Evolutionary conservation across 345 rosid genomes (phyloP).

Genomic region (Lepidium aucheri): DNA sequence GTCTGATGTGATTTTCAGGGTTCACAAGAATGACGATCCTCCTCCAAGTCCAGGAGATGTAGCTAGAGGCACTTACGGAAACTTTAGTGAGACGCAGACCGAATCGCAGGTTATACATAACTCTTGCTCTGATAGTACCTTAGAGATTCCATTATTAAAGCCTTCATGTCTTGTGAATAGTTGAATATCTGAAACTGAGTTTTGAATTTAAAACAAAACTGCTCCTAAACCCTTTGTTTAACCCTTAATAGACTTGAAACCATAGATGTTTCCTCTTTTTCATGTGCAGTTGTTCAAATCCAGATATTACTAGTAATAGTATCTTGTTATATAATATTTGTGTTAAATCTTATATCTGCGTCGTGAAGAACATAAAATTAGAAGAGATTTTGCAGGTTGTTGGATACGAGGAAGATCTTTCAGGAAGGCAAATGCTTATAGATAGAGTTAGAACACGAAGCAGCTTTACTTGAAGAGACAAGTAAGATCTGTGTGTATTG

Average conservation of each 20-base stretch:
- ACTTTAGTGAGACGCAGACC: slow-evolving; percentile 93
- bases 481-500: not conserved
- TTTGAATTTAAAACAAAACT: not conserved
- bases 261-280: not conserved
- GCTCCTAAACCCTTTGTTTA: not conserved
- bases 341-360: not conserved
- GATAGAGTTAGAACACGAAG: slow-evolving; percentile 85
- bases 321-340: no score
- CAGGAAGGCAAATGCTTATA: slow-evolving; percentile 94
- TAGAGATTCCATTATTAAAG: not conserved
- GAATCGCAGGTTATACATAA: slow-evolving; percentile 72
- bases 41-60: slow-evolving; percentile 32
- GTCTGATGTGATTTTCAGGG: slow-evolving; percentile 13
- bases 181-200: not conserved
- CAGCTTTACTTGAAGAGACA: slow-evolving; percentile 41
- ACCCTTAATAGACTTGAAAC: not conserved
- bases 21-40: slow-evolving; percentile 37
- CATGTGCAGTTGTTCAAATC: no score
- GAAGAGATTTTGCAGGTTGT: slow-evolving; percentile 51
- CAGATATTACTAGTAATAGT: no score
- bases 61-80: slow-evolving; percentile 35
- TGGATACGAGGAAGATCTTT: slow-evolving; percentile 87
- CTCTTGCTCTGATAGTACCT: slow-evolving; percentile 12
- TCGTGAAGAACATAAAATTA: not conserved
- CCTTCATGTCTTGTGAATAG: not conserved